phyloP scores from a whole-genome alignment of 805 yeast genomes.

The Lachancea dasiensis region DNA sequence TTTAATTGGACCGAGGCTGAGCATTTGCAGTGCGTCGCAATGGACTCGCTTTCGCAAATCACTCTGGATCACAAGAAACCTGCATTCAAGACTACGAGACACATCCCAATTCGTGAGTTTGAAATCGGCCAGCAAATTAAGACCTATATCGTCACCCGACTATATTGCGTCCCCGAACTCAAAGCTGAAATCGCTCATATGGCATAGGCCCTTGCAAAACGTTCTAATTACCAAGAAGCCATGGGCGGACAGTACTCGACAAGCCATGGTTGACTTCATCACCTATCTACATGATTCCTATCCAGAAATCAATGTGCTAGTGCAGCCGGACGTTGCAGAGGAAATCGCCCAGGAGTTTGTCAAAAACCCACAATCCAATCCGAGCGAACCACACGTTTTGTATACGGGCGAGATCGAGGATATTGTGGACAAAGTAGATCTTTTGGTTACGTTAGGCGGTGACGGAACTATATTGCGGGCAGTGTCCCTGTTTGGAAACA shows the following conservation, averaged over 20 bases:
- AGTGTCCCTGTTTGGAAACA: slow-evolving; percentile 67
- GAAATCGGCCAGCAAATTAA: slow-evolving; percentile 28
- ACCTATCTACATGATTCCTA: slow-evolving; percentile 53
- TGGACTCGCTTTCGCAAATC: background rate
- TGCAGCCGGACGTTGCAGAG: slow-evolving; percentile 65
- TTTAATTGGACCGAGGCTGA: background rate
- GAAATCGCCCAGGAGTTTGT: slow-evolving; percentile 43
- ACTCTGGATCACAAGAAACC: background rate
- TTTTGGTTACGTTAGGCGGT: slow-evolving; percentile 88
- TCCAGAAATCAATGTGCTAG: slow-evolving; percentile 72
- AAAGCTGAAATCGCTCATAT: slow-evolving; percentile 54
- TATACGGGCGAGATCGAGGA: slow-evolving; percentile 55
- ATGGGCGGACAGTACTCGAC: slow-evolving; percentile 56
- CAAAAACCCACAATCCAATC: slow-evolving; percentile 24
- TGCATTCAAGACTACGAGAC: slow-evolving; percentile 14
- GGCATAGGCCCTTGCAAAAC: slow-evolving; percentile 72
- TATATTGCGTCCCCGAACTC: slow-evolving; percentile 51
- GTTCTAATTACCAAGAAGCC: slow-evolving; percentile 83
- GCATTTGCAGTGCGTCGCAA: background rate
- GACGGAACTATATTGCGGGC: slow-evolving; percentile 91
- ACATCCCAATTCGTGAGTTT: slow-evolving; percentile 26
- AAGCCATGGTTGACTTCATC: slow-evolving; percentile 62
- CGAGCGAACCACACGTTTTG: slow-evolving; percentile 36
- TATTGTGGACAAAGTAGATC: slow-evolving; percentile 62
- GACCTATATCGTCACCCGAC: slow-evolving; percentile 40